Base-by-base conservation (phyloP, 116 monocot genomes). In the Cymodocea nodosa region DNA sequence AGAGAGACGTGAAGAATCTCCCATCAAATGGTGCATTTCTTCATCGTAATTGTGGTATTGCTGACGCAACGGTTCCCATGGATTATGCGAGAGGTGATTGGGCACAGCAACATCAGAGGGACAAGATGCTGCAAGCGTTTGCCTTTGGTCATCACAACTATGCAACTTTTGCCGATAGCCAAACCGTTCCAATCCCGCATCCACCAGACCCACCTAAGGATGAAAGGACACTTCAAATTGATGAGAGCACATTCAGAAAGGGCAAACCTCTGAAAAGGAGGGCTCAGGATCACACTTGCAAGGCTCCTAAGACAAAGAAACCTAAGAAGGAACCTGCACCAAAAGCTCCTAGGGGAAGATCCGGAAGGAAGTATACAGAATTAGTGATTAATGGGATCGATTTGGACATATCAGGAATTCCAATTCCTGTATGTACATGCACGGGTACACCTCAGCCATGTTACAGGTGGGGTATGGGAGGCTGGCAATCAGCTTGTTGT, bases 1-100 rank as follows among this genome's bases (percentile, higher is more conserved):
- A 74, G 23, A 60, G 75, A 20, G 75, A 75, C 44, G 64, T 75
- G 8, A 85, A 85, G 67, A 78, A 78, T 11, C 62, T 81, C 9
- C 59, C 75, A 3, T 61, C 75, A 7, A 71, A 72, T 69, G 77
- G 64, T 13, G 61, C 48, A 1, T 77, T 77, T 63, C 59, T 77
- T 2, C 56, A 56, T 11, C 56, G 19, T 16, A 18, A 56, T 23
- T 16, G 23, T 23, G 56, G 56, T 9, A 56, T 56, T 10, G 44
- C 9, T 10, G 44, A 44, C 1, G 1, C 71, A 0, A 59, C 77
- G 0, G 57, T 75, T 6, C 75, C 73, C 11, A 55, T 71, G 53
- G 71, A 76, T 15, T 71, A 64, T 61, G 22, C 49, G 75, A 75
- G 23, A 60, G 69, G 9, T 78, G 78, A 78, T 61, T 71, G 68